A percentile compares a stretch with the other conserved stretches of the same genome.
phyloP scores from a whole-genome alignment of 202 grass and related monocot genomes.

The Hordeum pubiflorum region DNA sequence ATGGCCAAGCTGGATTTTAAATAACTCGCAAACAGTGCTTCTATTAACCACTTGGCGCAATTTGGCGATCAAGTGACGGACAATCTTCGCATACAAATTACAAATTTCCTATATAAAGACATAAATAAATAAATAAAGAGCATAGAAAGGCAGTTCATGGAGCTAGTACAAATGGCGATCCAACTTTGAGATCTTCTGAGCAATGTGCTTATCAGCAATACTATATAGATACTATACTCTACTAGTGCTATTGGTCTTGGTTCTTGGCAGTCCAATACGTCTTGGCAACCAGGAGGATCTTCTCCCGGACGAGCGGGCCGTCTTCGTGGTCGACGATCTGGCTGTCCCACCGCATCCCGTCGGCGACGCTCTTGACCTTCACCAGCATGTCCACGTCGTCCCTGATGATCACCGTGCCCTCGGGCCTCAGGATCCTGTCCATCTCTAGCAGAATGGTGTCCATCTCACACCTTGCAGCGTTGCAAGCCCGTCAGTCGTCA shows the following conservation, averaged over 20 bases:
- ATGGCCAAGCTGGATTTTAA: not conserved
- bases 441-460: constrained; percentile 77
- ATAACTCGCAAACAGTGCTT: not conserved
- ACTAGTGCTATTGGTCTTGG: constrained; percentile 34
- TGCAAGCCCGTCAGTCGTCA: not conserved
- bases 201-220: constrained; percentile 21
- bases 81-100: constrained; percentile 7
- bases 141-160: not conserved
- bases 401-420: constrained; percentile 71
- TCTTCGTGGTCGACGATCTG: constrained; percentile 86
- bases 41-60: constrained; percentile 32
- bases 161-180: constrained; percentile 21
- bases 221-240: not conserved
- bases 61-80: not conserved
- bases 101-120: constrained; percentile 5
- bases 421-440: constrained; percentile 82
- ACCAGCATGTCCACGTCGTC: constrained; percentile 87
- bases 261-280: constrained; percentile 76
- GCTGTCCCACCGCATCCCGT: constrained; percentile 89
- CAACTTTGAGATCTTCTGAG: not conserved
- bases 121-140: not conserved
- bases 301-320: constrained; percentile 70
- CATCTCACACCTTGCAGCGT: constrained; percentile 60
- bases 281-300: constrained; percentile 73
- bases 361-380: constrained; percentile 65